Conservation (phyloP, 2,329 filamentous ascomycete genomes). For the Bipolaris bicolor region DNA sequence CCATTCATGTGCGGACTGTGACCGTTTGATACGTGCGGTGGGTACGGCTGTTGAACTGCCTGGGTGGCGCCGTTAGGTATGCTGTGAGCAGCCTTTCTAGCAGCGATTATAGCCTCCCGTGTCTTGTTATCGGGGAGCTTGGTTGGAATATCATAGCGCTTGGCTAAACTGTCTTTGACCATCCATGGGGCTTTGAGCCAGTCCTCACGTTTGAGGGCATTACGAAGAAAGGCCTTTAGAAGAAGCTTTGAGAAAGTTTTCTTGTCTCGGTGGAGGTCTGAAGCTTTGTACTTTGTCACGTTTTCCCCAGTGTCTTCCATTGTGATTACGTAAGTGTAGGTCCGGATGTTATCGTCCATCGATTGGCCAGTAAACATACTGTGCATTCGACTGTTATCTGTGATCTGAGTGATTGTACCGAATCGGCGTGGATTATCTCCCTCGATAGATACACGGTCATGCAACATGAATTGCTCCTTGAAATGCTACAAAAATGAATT, state of each 20-base stretch:
- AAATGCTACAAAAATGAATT: conserved; percentile 35
- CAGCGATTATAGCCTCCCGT: conserved; percentile 43
- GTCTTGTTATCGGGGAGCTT: conserved; percentile 67
- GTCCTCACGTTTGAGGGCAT: conserved; percentile 86
- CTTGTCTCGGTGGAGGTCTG: conserved; percentile 81
- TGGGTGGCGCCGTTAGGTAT: conserved; percentile 45
- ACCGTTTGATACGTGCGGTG: conserved; percentile 27
- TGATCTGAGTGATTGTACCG: conserved; percentile 41
- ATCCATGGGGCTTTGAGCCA: conserved; percentile 98
- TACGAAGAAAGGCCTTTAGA: conserved; percentile 91
- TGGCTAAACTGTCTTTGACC: conserved; percentile 85
- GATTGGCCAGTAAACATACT: conserved; percentile 35
- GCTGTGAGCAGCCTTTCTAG: conserved; percentile 69
- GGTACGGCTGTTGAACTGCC: conserved; percentile 23
- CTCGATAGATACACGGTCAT: conserved; percentile 45
- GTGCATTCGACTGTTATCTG: conserved; percentile 39
- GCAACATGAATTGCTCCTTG: conserved; percentile 42
- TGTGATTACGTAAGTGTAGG: conserved; percentile 41
- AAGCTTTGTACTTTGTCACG: conserved; percentile 56
- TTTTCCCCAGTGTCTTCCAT: conserved; percentile 42
- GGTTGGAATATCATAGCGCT: conserved; percentile 84
- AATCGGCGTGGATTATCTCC: conserved; percentile 36
- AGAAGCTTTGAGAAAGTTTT: conserved; percentile 95
- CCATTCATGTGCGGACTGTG: conserved; percentile 30
- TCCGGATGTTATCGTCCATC: conserved; percentile 38